phyloP scores from a whole-genome alignment of 148 eudicot species.

The Vaccinium darrowii region DNA sequence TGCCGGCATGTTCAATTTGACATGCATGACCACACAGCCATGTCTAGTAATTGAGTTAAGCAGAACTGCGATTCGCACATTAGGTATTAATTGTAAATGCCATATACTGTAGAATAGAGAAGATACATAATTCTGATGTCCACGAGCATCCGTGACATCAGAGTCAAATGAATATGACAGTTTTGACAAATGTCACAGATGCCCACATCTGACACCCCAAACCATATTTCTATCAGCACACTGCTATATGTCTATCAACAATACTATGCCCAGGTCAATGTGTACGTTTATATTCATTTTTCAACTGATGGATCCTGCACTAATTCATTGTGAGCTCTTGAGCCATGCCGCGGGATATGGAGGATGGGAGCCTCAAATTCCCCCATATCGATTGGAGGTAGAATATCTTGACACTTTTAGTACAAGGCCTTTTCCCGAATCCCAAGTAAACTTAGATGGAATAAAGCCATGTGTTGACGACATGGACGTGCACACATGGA shows the following conservation, averaged over 20 bases:
- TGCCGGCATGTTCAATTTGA: not conserved
- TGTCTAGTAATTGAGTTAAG: not conserved
- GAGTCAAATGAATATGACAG: not conserved
- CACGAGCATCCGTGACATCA: not conserved
- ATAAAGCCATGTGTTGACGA: not conserved
- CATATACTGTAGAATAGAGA: not conserved
- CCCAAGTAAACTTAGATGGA: not conserved
- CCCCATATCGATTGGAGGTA: not conserved
- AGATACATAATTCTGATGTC: not conserved
- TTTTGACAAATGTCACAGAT: too few relatives aligned
- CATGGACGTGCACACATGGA: not conserved
- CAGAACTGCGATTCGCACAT: not conserved
- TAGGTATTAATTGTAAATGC: not conserved
- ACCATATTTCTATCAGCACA: not conserved
- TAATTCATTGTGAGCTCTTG: not conserved
- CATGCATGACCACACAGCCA: not conserved
- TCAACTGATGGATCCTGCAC: conserved; percentile 7
- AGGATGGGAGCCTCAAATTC: not conserved
- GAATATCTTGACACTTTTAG: not conserved
- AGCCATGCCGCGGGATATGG: not conserved
- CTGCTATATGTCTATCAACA: not conserved
- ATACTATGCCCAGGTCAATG: not conserved
- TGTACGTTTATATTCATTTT: not conserved
- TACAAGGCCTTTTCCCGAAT: not conserved
- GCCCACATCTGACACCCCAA: not conserved